Conservation (phyloP, 495 filamentous ascomycete species). For the Diplogelasinospora grovesii region DNA sequence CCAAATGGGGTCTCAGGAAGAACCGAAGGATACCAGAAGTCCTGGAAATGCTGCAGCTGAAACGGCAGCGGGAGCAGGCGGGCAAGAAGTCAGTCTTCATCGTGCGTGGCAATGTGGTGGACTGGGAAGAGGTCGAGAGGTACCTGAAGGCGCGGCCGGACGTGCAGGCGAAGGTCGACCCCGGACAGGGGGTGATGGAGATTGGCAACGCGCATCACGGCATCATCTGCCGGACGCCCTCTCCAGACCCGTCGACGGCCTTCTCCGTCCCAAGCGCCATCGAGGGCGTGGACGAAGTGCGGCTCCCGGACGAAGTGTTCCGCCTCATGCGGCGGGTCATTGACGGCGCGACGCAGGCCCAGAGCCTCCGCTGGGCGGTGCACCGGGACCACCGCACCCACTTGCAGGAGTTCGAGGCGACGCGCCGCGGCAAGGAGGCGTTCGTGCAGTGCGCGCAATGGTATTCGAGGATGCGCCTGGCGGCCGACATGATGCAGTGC, state of each 20-base stretch:
- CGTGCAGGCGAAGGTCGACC: constrained; percentile 14
- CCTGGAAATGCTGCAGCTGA: constrained; percentile 28
- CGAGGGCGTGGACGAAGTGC: constrained; percentile 20
- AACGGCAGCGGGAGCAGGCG: constrained; percentile 22
- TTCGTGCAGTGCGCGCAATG: constrained; percentile 11
- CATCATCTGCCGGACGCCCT: constrained; percentile 30
- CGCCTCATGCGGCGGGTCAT: constrained; percentile 26
- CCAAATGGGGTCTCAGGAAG: constrained; percentile 40
- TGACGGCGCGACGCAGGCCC: constrained; percentile 22
- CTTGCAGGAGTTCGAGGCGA: constrained; percentile 11
- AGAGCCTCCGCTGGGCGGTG: constrained; percentile 23
- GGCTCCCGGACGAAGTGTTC: constrained; percentile 26
- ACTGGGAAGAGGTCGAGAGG: constrained; percentile 28
- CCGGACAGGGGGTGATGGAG: constrained; percentile 20
- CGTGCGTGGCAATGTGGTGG: constrained; percentile 26
- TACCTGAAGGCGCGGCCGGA: constrained; percentile 25
- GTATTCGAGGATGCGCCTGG: constrained; percentile 11
- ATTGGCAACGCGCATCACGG: constrained; percentile 16
- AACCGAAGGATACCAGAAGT: constrained; percentile 35
- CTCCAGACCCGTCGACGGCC: constrained; percentile 16
- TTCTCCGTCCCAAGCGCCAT: constrained; percentile 21
- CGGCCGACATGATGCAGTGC: constrained; percentile 8
- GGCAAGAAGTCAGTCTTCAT: constrained; percentile 28
- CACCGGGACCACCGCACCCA: constrained; percentile 8
- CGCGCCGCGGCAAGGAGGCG: constrained; percentile 8